Conservation (phyloP, 176 grass and related monocot genomes). For the Metroxylon sagu region DNA sequence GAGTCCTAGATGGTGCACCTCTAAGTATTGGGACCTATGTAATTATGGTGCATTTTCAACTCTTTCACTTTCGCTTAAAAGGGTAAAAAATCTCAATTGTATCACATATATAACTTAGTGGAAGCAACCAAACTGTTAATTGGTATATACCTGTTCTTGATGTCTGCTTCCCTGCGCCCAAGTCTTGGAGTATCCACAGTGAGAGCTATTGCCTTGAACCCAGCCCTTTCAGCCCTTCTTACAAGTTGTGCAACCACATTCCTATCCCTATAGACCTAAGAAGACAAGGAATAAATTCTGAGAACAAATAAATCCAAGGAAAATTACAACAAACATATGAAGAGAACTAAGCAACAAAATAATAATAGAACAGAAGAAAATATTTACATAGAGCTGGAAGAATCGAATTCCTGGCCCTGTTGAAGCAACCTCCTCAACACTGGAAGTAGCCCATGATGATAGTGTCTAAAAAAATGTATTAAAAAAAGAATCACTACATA, state of each 20-base stretch:
- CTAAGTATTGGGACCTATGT: no score
- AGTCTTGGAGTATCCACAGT: slow-evolving; percentile 86
- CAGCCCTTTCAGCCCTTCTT: slow-evolving; percentile 75
- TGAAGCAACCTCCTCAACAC: slow-evolving; percentile 79
- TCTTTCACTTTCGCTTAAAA: no score
- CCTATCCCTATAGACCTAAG: slow-evolving; percentile 85
- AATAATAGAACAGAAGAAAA: neutral
- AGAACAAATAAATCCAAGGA: neutral
- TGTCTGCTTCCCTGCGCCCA: slow-evolving; percentile 82
- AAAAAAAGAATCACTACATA: neutral
- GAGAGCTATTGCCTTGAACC: slow-evolving; percentile 85
- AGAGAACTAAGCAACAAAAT: neutral
- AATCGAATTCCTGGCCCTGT: slow-evolving; percentile 83
- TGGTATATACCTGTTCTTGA: slow-evolving; percentile 64
- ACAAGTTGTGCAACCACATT: slow-evolving; percentile 67
- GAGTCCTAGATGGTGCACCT: no score
- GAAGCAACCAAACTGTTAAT: no score
- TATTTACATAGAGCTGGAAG: slow-evolving; percentile 90
- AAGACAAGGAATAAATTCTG: neutral
- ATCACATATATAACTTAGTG: no score
- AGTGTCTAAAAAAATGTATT: slow-evolving; percentile 45
- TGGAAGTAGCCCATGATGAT: slow-evolving; percentile 83
- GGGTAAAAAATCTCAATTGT: no score
- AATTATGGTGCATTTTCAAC: no score
- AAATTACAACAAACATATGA: neutral